Evolutionary conservation across 371 early-diverging fungal species (phyloP).

Genomic region (Batkoa obscura): DNA sequence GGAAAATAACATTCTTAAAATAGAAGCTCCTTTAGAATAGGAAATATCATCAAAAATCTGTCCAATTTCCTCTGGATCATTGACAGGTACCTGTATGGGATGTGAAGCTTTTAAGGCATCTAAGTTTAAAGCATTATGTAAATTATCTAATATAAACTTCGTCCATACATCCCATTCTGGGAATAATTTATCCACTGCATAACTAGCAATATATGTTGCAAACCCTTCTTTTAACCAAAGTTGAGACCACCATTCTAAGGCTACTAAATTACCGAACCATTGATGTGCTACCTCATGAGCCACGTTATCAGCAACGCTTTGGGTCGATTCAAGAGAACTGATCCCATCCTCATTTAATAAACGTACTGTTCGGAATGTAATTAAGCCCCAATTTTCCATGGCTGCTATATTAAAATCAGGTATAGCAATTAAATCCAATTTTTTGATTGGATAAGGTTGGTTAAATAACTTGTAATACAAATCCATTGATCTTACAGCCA

Average conservation of each 20-base stretch:
- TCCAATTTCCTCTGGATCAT: constrained; percentile 50
- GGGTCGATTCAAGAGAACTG: constrained; percentile 38
- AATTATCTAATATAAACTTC: constrained; percentile 45
- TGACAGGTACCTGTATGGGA: constrained; percentile 76
- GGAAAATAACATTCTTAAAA: constrained; percentile 77
- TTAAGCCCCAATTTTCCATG: constrained; percentile 93
- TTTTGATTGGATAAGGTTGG: constrained; percentile 68
- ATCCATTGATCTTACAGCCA: constrained; percentile 46
- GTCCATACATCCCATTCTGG: constrained; percentile 66
- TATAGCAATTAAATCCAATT: constrained; percentile 78
- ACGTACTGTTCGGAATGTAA: constrained; percentile 70
- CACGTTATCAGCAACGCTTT: constrained; percentile 64
- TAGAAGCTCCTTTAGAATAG: constrained; percentile 81
- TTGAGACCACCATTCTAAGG: constrained; percentile 73
- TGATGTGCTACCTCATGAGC: constrained; percentile 92
- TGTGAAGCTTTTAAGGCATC: constrained; percentile 78
- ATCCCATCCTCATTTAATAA: constrained; percentile 47
- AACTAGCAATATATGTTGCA: constrained; percentile 80
- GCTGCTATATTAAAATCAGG: constrained; percentile 77
- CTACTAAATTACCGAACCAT: constrained; percentile 96
- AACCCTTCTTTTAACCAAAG: constrained; percentile 97
- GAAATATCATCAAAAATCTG: constrained; percentile 70
- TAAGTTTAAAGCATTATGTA: constrained; percentile 44
- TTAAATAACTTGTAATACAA: constrained; percentile 63
- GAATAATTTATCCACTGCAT: constrained; percentile 58